Evolutionary conservation across 768 basidiomycete species (phyloP).

Genomic region (Grammothele lineata): DNA sequence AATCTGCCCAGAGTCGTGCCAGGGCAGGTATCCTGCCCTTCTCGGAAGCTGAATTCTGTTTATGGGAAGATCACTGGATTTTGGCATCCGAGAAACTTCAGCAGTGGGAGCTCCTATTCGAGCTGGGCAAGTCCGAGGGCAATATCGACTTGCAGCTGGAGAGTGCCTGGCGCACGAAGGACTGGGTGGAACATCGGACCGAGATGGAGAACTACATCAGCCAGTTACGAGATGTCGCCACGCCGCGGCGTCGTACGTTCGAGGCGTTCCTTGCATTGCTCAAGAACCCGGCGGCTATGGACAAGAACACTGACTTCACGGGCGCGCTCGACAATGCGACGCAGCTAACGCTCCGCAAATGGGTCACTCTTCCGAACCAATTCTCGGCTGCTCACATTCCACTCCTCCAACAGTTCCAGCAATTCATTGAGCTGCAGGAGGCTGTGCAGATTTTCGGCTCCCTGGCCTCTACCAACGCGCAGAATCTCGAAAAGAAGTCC

Average conservation of each 20-base stretch:
- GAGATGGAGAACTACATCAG: constrained; percentile 62
- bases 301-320: constrained; percentile 86
- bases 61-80: constrained; percentile 99
- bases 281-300: constrained; percentile 74
- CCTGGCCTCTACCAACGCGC: constrained; percentile 77
- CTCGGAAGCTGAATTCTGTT: constrained; percentile 90
- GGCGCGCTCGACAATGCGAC: constrained; percentile 91
- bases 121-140: constrained; percentile 82
- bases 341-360: constrained; percentile 94
- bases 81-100: constrained; percentile 92
- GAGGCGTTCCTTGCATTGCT: constrained; percentile 91
- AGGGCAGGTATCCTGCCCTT: constrained; percentile 80
- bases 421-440: constrained; percentile 96
- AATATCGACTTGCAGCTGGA: constrained; percentile 93
- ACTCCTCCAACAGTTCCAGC: constrained; percentile 95
- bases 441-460: constrained; percentile 93
- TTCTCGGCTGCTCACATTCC: constrained; percentile 93
- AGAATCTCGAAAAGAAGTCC: constrained; percentile 92
- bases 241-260: constrained; percentile 95
- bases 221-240: constrained; percentile 79
- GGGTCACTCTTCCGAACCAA: constrained; percentile 83
- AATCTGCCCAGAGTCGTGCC: constrained; percentile 83
- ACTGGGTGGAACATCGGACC: constrained; percentile 57
- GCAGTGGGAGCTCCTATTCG: constrained; percentile 94
- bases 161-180: constrained; percentile 90